Evolutionary conservation across 495 filamentous ascomycete species (phyloP).

Genomic region (Bathelium albidoporum): DNA sequence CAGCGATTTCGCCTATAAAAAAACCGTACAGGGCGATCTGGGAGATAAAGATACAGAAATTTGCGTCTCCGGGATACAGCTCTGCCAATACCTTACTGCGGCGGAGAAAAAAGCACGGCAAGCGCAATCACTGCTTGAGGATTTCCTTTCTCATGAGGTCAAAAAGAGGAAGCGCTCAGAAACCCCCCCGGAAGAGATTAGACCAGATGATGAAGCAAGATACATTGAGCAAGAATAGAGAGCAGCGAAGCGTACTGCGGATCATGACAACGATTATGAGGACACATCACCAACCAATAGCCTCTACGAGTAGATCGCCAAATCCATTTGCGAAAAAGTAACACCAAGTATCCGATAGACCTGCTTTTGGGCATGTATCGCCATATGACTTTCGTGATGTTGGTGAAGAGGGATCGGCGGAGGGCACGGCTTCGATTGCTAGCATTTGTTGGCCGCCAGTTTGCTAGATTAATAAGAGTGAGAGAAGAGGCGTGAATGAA

Average conservation of each 20-base stretch:
- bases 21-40: constrained; percentile 12
- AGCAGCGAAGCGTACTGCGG: constrained; percentile 8
- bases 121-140: neutral
- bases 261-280: constrained; percentile 8
- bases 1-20: constrained; percentile 15
- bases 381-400: neutral
- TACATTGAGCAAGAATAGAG: constrained; percentile 11
- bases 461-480: no score
- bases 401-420: neutral
- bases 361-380: neutral
- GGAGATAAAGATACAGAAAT: constrained; percentile 12
- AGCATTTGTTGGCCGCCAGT: no score
- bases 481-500: no score
- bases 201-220: constrained; percentile 8
- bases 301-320: neutral
- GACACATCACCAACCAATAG: constrained; percentile 6
- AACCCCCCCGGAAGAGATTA: constrained; percentile 7
- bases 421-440: neutral
- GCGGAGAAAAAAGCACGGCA: neutral
- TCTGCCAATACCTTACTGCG: constrained; percentile 2
- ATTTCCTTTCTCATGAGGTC: neutral
- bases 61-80: constrained; percentile 9
- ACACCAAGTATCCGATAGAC: neutral
- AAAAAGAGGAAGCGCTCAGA: constrained; percentile 9
- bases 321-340: neutral